These are phyloP conservation scores for Clarkia xantiana DNA, from an alignment of 345 rosid genomes.

Conservation along the genomic window DNA sequence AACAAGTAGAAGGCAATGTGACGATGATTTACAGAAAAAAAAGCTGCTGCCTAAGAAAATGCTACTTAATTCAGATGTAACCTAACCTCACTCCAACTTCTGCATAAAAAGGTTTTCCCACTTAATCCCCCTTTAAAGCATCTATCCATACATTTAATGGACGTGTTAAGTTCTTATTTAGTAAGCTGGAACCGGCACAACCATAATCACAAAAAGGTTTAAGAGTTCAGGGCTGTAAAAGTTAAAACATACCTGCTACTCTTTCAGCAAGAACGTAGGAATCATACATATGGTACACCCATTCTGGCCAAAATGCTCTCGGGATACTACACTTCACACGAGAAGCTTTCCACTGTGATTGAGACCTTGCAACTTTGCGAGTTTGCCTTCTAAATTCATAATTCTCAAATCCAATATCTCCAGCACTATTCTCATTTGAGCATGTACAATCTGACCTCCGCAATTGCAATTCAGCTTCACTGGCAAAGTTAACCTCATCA, in stretches of 20 bases:
- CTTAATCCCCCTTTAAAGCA: no score
- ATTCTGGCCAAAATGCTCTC: conserved; percentile 74
- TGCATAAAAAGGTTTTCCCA: no score
- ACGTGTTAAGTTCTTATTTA: no score
- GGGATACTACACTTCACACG: conserved; percentile 29
- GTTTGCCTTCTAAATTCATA: conserved; percentile 14
- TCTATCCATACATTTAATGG: no score
- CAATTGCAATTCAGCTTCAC: conserved; percentile 20
- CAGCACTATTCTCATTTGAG: no score
- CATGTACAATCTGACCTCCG: conserved; percentile 12
- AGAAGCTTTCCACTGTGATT: conserved; percentile 12
- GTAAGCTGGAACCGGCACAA: no score
- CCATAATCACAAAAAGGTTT: no score
- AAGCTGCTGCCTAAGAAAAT: no score
- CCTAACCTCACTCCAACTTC: no score
- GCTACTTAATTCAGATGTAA: no score
- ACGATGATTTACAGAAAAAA: no score
- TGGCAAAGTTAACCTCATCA: conserved; percentile 25
- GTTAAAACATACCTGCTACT: conserved; percentile 52
- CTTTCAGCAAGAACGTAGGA: conserved; percentile 71
- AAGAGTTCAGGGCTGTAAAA: not conserved
- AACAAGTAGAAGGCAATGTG: no score
- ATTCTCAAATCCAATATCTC: conserved; percentile 13
- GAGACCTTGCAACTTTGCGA: conserved; percentile 19
- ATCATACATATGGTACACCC: conserved; percentile 83